phyloP scores from a whole-genome alignment of 441 rosid species.

The Pelargonium australe region DNA sequence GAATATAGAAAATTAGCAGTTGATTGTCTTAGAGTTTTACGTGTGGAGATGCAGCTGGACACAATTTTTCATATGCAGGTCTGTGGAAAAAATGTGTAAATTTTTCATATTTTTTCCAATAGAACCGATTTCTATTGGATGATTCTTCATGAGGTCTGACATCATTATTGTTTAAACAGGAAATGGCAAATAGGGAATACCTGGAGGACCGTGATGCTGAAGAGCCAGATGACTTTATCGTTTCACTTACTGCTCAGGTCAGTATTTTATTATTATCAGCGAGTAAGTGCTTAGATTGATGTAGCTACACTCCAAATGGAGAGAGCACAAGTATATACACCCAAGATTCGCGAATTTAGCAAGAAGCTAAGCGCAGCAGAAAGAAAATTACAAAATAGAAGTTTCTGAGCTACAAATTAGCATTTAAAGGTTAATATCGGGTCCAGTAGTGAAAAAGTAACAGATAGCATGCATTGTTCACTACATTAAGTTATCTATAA shows the following conservation, averaged over 20 bases:
- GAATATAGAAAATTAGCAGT: constrained; percentile 90
- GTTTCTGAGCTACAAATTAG: too few species aligned
- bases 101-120: constrained; percentile 9
- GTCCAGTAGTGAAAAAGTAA: background rate
- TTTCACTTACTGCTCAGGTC: constrained; percentile 89
- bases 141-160: constrained; percentile 17
- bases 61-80: constrained; percentile 97
- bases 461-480: background rate
- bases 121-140: constrained; percentile 12
- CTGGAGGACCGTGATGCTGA: constrained; percentile 92
- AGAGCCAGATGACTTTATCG: constrained; percentile 94
- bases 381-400: too few species aligned
- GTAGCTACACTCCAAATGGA: background rate
- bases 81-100: constrained; percentile 9
- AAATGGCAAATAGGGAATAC: constrained; percentile 85
- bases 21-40: constrained; percentile 93
- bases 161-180: constrained; percentile 41
- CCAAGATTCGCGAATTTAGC: too few species aligned
- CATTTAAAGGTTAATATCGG: too few species aligned
- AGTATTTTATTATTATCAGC: constrained; percentile 13
- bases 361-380: too few species aligned
- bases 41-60: constrained; percentile 95
- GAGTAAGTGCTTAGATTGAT: too few species aligned
- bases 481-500: background rate
- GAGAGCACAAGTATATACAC: too few species aligned